Conservation (phyloP, 1,284 basidiomycete genomes). For the Pholiota adiposa region DNA sequence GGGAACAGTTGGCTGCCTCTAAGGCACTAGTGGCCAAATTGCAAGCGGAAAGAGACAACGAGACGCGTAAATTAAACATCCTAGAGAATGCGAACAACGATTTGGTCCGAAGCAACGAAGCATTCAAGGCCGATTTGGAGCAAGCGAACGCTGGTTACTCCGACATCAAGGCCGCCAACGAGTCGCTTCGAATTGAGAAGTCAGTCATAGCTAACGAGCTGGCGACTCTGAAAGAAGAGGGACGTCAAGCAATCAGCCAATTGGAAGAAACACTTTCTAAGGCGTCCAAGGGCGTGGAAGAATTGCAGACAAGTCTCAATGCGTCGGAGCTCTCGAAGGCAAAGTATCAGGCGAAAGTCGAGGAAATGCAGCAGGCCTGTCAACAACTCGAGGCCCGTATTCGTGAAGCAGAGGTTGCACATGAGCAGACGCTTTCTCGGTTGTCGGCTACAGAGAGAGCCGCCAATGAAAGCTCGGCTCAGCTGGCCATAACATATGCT, state of each 20-base stretch:
- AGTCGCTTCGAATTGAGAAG: conserved; percentile 13
- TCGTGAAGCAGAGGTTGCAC: neutral
- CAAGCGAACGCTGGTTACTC: conserved; percentile 7
- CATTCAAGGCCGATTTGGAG: conserved; percentile 4
- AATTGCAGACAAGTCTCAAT: conserved; percentile 16
- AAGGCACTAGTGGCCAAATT: conserved; percentile 10
- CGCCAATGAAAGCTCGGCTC: conserved; percentile 2
- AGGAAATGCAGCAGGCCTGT: conserved; percentile 13
- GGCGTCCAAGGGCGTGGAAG: conserved; percentile 15
- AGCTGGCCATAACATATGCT: neutral
- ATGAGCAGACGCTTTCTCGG: conserved; percentile 2
- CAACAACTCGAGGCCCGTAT: conserved; percentile 10
- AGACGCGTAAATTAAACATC: neutral
- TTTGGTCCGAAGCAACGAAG: neutral
- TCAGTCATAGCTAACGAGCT: conserved; percentile 6
- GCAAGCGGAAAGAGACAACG: conserved; percentile 5
- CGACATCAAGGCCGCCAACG: conserved; percentile 20
- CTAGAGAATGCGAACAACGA: conserved; percentile 8
- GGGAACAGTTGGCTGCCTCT: conserved; percentile 4
- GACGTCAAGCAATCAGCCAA: conserved; percentile 12
- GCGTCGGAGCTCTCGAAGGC: conserved; percentile 19
- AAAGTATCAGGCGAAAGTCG: conserved; percentile 15
- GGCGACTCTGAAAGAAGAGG: neutral
- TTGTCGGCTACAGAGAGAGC: neutral
- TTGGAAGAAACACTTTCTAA: conserved; percentile 11